A percentile compares a stretch with the other conserved stretches of the same genome.
phyloP scores from a whole-genome alignment of 805 yeast species.

The Blastobotrys chiropterorum region DNA sequence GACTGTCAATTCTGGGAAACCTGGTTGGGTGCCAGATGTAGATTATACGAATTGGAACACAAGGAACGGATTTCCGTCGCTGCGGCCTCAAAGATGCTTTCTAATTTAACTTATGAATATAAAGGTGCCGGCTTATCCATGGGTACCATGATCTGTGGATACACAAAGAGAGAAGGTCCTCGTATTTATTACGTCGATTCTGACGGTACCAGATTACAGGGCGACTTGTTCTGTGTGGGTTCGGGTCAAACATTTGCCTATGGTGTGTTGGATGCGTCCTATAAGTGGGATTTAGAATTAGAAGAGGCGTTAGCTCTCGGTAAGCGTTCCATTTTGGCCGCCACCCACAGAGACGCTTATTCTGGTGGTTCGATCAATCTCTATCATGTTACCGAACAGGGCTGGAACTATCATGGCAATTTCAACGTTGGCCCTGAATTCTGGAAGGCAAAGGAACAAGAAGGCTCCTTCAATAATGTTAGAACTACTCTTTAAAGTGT shows the following conservation, averaged over 20 bases:
- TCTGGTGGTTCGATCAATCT: slow-evolving; percentile 95
- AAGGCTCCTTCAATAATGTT: slow-evolving; percentile 84
- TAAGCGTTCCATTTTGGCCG: slow-evolving; percentile 92
- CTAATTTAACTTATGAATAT: slow-evolving; percentile 85
- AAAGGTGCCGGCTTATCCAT: slow-evolving; percentile 98
- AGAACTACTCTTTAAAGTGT: slow-evolving; percentile 28
- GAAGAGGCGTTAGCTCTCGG: slow-evolving; percentile 95
- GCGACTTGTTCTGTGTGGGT: slow-evolving; percentile 94
- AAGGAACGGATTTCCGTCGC: slow-evolving; percentile 93
- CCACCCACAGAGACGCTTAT: slow-evolving; percentile 96
- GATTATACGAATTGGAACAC: slow-evolving; percentile 89
- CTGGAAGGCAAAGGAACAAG: slow-evolving; percentile 86
- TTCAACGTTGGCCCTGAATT: slow-evolving; percentile 84
- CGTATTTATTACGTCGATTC: slow-evolving; percentile 93
- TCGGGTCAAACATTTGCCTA: slow-evolving; percentile 99
- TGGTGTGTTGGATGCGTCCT: slow-evolving; percentile 92
- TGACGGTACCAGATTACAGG: slow-evolving; percentile 92
- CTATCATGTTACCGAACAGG: slow-evolving; percentile 86
- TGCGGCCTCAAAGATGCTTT: slow-evolving; percentile 89
- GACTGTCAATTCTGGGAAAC: slow-evolving; percentile 99
- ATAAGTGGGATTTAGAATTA: slow-evolving; percentile 83
- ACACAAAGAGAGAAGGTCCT: slow-evolving; percentile 92
- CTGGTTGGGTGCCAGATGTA: slow-evolving; percentile 95
- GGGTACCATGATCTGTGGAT: slow-evolving; percentile 99
- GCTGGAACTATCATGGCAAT: slow-evolving; percentile 96